A percentile compares a stretch with the other conserved stretches of the same genome.
Evolutionary conservation across 129 eudicot genomes (phyloP).

Genomic region (Scalesia atractyloides): DNA sequence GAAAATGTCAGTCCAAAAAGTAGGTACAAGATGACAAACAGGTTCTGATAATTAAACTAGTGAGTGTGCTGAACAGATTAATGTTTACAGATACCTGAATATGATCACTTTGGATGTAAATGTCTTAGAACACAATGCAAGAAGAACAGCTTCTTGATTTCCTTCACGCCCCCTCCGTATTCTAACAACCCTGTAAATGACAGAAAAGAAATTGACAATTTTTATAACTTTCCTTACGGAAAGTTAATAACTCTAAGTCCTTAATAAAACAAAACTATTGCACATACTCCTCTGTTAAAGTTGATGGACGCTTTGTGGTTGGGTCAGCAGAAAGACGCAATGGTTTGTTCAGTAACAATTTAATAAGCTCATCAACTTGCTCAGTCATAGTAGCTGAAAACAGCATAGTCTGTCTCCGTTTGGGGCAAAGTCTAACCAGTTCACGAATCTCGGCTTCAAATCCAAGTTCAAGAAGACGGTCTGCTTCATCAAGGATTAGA

Average conservation of each 20-base stretch:
- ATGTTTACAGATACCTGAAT: conserved; percentile 51
- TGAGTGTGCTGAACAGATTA: neutral
- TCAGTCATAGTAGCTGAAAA: conserved; percentile 97
- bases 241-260: neutral
- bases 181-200: conserved; percentile 70
- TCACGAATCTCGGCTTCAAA: conserved; percentile 88
- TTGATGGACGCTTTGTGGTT: conserved; percentile 68
- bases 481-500: conserved; percentile 95
- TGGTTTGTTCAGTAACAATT: conserved; percentile 72
- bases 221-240: neutral
- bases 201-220: neutral
- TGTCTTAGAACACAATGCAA: conserved; percentile 89
- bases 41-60: neutral
- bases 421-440: conserved; percentile 83
- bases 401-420: conserved; percentile 88
- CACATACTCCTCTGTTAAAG: conserved; percentile 84
- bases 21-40: neutral
- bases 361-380: conserved; percentile 80
- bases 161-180: conserved; percentile 84
- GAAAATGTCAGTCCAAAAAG: conserved; percentile 11
- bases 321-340: conserved; percentile 92
- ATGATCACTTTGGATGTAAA: conserved; percentile 82
- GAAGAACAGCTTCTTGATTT: conserved; percentile 88
- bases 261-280: neutral
- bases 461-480: conserved; percentile 96